Evolutionary conservation across 352 stramenopile genomes (phyloP), one percentile per base, ranked within the genome.

Genomic region (Pythium angustatum): DNA sequence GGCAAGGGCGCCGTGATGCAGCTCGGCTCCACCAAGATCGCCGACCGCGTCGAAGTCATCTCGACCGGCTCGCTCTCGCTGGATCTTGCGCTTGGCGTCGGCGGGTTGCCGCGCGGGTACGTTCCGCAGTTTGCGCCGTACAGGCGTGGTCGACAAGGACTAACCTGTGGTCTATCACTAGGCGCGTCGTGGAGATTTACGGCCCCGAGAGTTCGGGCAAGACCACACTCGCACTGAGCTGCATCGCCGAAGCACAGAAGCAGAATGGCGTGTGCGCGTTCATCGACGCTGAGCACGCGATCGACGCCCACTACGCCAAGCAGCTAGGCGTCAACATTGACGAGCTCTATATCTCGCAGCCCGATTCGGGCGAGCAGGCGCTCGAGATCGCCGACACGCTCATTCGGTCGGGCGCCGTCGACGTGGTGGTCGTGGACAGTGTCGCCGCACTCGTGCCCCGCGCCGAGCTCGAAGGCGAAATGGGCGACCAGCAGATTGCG

Each of bases 341-440:
- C 56, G 83, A 96, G 27, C 71, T 99, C 2, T 96, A 99, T 50
- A 92, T 99, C 21, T 98, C 93, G 15, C 98, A 99, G 80, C 97
- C 97, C 1, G 96, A 99, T 72, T 98, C 85, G 15, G 97, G 96
- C 28, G 97, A 99, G 77, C 96, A 99, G 86, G 97, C 97, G 28
- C 81, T 99, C 19, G 97, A 99, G 72, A 99, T 99, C 61, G 93
- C 98, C 5, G 97, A 99, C 80, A 98, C 97, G 53, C 76, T 99
- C 21, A 95, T 99, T 21, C 81, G 97, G 15, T 98, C 88, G 17
- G 87, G 91, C 6, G 97, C 97, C 5, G 96, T 99, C 17, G 97
- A 99, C 71, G 77, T 99, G 7, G 96, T 99, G 22, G 96, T 99
- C 3, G 83, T 99, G 7, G 98, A 99, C 73, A 97, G 81, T 76